A percentile compares a stretch with the other conserved stretches of the same genome.
phyloP scores from a whole-genome alignment of 768 basidiomycete species.

The Pseudohyphozyma bogoriensis region DNA sequence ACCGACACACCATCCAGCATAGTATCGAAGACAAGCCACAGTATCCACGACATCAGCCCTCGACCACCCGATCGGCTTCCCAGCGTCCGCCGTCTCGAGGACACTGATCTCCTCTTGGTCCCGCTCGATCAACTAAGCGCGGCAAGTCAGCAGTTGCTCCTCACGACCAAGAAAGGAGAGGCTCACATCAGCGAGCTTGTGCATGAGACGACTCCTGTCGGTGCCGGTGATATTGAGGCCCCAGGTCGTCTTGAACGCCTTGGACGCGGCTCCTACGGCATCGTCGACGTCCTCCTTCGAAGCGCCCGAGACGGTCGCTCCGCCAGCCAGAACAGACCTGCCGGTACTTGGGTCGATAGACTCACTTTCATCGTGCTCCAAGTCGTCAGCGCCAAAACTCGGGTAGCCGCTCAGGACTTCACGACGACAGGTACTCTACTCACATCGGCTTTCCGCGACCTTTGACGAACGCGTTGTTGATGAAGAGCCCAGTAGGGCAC shows the following conservation, averaged over 20 bases:
- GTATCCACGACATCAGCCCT: conserved; percentile 22
- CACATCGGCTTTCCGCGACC: conserved; percentile 2
- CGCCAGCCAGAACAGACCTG: conserved; percentile 26
- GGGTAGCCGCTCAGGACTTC: not conserved
- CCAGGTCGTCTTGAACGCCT: conserved; percentile 77
- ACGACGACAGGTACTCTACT: not conserved
- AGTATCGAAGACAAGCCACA: conserved; percentile 47
- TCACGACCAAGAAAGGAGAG: conserved; percentile 43
- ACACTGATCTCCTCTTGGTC: conserved; percentile 58
- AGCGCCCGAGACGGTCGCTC: conserved; percentile 41
- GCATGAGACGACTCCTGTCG: conserved; percentile 32
- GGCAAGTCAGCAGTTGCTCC: too few relatives aligned
- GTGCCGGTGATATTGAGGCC: conserved; percentile 42
- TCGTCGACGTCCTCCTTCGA: conserved; percentile 67
- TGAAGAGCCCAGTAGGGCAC: conserved; percentile 77
- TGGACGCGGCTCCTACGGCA: conserved; percentile 71
- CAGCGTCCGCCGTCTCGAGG: conserved; percentile 77
- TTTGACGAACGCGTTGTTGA: conserved; percentile 65
- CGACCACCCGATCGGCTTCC: conserved; percentile 52
- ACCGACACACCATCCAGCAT: conserved; percentile 69
- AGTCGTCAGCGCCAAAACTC: not conserved
- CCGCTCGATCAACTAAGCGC: conserved; percentile 29
- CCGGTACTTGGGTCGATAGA: conserved; percentile 38
- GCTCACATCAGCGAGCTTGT: conserved; percentile 34
- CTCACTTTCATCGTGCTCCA: not conserved